Evolutionary conservation across 139 green algal genomes (phyloP).

Genomic region (Deuterostichococcus epilithicus): DNA sequence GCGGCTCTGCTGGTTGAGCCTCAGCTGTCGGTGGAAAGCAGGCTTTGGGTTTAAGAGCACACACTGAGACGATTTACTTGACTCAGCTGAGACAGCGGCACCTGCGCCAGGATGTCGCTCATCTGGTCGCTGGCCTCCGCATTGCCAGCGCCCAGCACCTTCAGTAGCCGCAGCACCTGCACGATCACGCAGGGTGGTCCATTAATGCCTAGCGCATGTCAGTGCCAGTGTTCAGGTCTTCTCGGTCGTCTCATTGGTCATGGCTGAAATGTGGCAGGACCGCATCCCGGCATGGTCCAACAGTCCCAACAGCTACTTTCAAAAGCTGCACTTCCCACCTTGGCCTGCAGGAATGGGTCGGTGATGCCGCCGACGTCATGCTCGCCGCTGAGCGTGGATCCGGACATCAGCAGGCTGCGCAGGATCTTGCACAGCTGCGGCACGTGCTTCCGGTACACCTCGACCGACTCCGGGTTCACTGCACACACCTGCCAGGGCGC

Average conservation of each 20-base stretch:
- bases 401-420: slow-evolving; percentile 52
- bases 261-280: too few relatives aligned
- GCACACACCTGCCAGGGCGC: neutral
- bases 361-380: slow-evolving; percentile 91
- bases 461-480: neutral
- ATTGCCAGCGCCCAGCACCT: slow-evolving; percentile 73
- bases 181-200: too few relatives aligned
- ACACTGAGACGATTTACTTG: neutral
- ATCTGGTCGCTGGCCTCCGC: slow-evolving; percentile 91
- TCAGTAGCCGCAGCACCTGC: slow-evolving; percentile 81
- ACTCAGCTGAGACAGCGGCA: neutral
- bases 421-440: slow-evolving; percentile 69
- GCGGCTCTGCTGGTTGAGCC: too few relatives aligned
- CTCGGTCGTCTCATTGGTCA: too few relatives aligned
- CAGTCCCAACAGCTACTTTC: too few relatives aligned
- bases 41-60: neutral
- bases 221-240: too few relatives aligned
- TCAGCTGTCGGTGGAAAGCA: neutral
- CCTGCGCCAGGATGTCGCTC: slow-evolving; percentile 93
- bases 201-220: too few relatives aligned
- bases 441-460: slow-evolving; percentile 36
- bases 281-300: too few relatives aligned
- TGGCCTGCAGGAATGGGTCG: slow-evolving; percentile 96
- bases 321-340: slow-evolving; percentile 23
- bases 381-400: slow-evolving; percentile 68